phyloP scores from a whole-genome alignment of 768 basidiomycete species.

The Cubamyces lactineus region DNA sequence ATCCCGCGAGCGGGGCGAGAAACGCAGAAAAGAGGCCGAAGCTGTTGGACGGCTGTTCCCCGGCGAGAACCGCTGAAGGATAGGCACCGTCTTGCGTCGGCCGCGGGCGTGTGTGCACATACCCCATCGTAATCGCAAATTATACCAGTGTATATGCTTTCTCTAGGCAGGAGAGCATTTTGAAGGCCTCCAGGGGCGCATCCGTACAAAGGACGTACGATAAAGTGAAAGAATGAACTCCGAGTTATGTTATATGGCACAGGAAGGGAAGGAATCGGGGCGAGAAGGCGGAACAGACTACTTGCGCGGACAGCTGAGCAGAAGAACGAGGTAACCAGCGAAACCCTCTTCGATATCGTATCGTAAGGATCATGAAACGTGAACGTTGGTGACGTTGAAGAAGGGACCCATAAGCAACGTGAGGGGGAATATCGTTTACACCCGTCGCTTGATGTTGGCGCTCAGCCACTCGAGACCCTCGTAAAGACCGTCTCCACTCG shows the following conservation, averaged over 20 bases:
- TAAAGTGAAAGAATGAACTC: slow-evolving; percentile 26
- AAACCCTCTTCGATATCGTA: slow-evolving; percentile 35
- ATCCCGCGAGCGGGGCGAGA: slow-evolving; percentile 69
- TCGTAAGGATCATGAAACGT: slow-evolving; percentile 58
- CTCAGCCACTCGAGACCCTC: slow-evolving; percentile 98
- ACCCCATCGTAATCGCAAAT: slow-evolving; percentile 22
- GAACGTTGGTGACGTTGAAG: slow-evolving; percentile 37
- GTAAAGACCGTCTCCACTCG: slow-evolving; percentile 97
- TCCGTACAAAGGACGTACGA: slow-evolving; percentile 23
- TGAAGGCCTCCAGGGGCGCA: slow-evolving; percentile 27
- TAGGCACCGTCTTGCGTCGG: slow-evolving; percentile 31
- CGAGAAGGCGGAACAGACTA: slow-evolving; percentile 15
- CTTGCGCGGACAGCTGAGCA: slow-evolving; percentile 23
- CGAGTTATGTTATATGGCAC: slow-evolving; percentile 33
- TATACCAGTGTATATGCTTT: slow-evolving; percentile 33
- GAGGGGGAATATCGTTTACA: slow-evolving; percentile 50
- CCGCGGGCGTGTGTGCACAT: slow-evolving; percentile 2
- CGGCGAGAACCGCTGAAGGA: slow-evolving; percentile 51
- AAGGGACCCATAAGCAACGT: slow-evolving; percentile 55
- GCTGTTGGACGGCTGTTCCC: slow-evolving; percentile 74
- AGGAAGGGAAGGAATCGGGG: slow-evolving; percentile 20
- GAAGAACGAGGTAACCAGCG: slow-evolving; percentile 22
- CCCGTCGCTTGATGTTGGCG: slow-evolving; percentile 85
- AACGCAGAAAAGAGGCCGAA: slow-evolving; percentile 76
- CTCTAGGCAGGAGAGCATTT: slow-evolving; percentile 32